Evolutionary conservation across 371 early-diverging fungal species (phyloP).

Genomic region (Paraphysoderma sedebokerense): DNA sequence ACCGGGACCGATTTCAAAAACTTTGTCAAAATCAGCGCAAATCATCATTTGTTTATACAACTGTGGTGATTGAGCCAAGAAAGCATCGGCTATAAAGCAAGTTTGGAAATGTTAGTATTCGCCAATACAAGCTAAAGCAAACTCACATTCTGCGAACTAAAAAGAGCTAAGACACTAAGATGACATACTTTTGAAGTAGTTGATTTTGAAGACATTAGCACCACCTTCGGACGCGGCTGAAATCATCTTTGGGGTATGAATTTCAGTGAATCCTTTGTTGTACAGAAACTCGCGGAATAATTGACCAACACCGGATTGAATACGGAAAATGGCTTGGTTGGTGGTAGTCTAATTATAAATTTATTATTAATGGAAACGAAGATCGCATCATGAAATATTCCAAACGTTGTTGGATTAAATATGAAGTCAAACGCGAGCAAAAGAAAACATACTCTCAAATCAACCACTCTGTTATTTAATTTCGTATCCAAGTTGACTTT

Average conservation of each 20-base stretch:
- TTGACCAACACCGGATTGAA: conserved; percentile 86
- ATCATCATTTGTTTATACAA: conserved; percentile 99
- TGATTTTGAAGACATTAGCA: conserved; percentile 93
- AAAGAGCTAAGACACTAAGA: background rate
- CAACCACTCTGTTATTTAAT: conserved; percentile 92
- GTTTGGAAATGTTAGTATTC: background rate
- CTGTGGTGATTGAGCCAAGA: conserved; percentile 98
- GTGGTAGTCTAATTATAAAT: conserved; percentile 49
- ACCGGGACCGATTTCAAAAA: conserved; percentile 95
- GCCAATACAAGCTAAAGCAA: background rate
- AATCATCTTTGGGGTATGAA: conserved; percentile 98
- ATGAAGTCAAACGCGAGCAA: background rate
- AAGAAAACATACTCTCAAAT: conserved; percentile 53
- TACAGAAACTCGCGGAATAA: conserved; percentile 90
- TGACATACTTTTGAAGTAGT: conserved; percentile 84
- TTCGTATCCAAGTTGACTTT: conserved; percentile 86
- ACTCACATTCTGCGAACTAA: background rate
- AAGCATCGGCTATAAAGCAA: conserved; percentile 47
- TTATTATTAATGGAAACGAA: background rate
- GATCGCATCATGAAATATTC: background rate
- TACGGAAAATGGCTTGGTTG: conserved; percentile 95
- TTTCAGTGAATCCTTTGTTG: conserved; percentile 80
- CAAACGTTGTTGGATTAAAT: background rate
- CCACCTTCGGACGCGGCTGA: conserved; percentile 97
- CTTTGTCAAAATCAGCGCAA: conserved; percentile 93